These are phyloP conservation scores for Sicyos baderoa DNA, from an alignment of 306 rosid species.

Conservation along the genomic window DNA sequence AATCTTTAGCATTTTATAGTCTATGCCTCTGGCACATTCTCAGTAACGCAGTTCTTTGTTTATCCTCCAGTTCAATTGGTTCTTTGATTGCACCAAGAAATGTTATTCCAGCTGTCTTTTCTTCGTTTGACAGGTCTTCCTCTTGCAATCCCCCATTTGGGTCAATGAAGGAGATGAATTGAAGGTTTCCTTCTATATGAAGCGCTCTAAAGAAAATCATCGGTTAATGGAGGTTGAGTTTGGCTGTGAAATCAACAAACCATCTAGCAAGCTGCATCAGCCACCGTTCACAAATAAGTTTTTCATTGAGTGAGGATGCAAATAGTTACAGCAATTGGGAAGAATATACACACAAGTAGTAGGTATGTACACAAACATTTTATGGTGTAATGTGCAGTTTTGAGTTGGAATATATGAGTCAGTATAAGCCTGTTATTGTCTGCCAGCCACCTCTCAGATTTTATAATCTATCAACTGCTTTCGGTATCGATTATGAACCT, in stretches of 20 bases:
- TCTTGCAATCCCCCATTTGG: conserved; percentile 50
- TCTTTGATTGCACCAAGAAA: not conserved
- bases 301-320: conserved; percentile 61
- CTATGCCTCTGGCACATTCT: not conserved
- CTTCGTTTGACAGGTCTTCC: conserved; percentile 56
- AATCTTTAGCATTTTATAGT: not conserved
- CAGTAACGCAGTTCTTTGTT: conserved; percentile 1
- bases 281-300: conserved; percentile 53
- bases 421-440: too few species aligned
- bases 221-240: conserved; percentile 91
- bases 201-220: conserved; percentile 82
- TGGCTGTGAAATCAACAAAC: conserved; percentile 53
- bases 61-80: not conserved
- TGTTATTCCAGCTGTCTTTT: not conserved
- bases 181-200: conserved; percentile 62
- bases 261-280: conserved; percentile 48
- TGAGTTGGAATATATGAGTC: too few species aligned
- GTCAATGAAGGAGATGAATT: conserved; percentile 62
- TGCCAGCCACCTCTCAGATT: too few species aligned
- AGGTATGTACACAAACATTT: conserved; percentile 21
- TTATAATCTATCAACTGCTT: too few species aligned
- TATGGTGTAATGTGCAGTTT: too few species aligned
- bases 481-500: not conserved
- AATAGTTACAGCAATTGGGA: conserved; percentile 21
- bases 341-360: conserved; percentile 18